A percentile compares a stretch with the other conserved stretches of the same genome.
Evolutionary conservation across 2,329 filamentous ascomycete genomes (phyloP).

Genomic region (Pseudogymnoascus sp.): DNA sequence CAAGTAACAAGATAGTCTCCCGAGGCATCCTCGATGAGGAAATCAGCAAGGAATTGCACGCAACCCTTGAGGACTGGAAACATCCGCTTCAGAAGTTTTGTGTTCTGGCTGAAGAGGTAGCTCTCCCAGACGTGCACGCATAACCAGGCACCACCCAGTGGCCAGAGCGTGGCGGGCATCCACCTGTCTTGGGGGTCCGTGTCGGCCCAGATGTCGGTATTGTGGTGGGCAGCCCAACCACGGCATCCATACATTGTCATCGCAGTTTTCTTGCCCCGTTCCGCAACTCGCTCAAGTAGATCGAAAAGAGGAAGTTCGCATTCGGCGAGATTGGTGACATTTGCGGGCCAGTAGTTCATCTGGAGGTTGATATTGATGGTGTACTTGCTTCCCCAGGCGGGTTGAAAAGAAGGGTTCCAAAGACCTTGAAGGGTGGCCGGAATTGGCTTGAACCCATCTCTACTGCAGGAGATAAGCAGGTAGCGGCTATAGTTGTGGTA

Average conservation of each 20-base stretch:
- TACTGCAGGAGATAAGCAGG: slow-evolving; percentile 31
- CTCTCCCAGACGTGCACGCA: slow-evolving; percentile 34
- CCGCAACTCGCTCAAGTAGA: slow-evolving; percentile 31
- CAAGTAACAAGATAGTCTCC: slow-evolving; percentile 28
- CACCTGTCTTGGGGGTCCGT: slow-evolving; percentile 28
- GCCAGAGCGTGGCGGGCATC: slow-evolving; percentile 31
- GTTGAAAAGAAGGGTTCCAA: slow-evolving; percentile 36
- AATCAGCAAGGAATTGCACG: slow-evolving; percentile 29
- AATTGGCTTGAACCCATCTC: slow-evolving; percentile 24
- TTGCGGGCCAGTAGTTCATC: slow-evolving; percentile 45
- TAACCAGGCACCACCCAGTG: slow-evolving; percentile 35
- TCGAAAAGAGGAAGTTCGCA: slow-evolving; percentile 34
- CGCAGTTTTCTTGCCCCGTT: slow-evolving; percentile 27
- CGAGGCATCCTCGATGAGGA: slow-evolving; percentile 26
- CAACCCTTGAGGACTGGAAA: slow-evolving; percentile 27
- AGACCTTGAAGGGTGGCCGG: slow-evolving; percentile 39
- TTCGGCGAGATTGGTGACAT: slow-evolving; percentile 27
- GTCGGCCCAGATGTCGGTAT: slow-evolving; percentile 30
- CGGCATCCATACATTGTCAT: slow-evolving; percentile 25
- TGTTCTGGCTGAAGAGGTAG: slow-evolving; percentile 30
- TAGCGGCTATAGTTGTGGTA: slow-evolving; percentile 35
- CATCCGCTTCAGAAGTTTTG: slow-evolving; percentile 23
- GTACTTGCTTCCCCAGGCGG: slow-evolving; percentile 40
- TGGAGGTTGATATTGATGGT: slow-evolving; percentile 45
- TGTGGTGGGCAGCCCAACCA: slow-evolving; percentile 28